A percentile compares a stretch with the other conserved stretches of the same genome.
Conservation (phyloP, 768 basidiomycete genomes). For the Auricularia sp. region DNA sequence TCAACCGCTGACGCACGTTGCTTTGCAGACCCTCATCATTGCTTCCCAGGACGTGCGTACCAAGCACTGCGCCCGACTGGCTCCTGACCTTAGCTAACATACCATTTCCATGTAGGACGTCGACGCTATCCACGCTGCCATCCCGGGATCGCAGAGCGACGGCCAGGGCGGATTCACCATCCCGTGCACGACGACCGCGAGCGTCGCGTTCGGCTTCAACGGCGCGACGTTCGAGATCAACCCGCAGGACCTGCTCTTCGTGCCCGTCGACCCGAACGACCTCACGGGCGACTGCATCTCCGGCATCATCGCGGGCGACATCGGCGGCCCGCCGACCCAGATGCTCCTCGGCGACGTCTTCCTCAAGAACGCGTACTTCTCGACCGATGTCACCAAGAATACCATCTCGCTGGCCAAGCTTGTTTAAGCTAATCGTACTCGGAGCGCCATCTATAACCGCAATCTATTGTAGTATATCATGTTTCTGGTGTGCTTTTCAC, state of each 20-base stretch:
- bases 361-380: constrained; percentile 40
- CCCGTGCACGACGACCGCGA: constrained; percentile 51
- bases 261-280: constrained; percentile 40
- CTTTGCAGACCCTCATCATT: constrained; percentile 18
- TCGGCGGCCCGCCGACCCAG: constrained; percentile 43
- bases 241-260: constrained; percentile 53
- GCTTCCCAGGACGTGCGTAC: constrained; percentile 11
- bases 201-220: constrained; percentile 50
- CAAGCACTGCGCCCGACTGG: constrained; percentile 24
- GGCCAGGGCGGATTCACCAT: constrained; percentile 46
- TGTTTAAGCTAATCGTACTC: constrained; percentile 16
- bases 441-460: too few relatives aligned
- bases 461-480: too few relatives aligned
- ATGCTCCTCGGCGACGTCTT: constrained; percentile 52
- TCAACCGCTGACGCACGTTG: constrained; percentile 9
- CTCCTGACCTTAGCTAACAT: constrained; percentile 17
- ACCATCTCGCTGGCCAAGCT: constrained; percentile 51
- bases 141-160: constrained; percentile 45
- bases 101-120: constrained; percentile 31
- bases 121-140: constrained; percentile 40
- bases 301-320: constrained; percentile 54
- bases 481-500: too few relatives aligned
- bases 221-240: constrained; percentile 51
- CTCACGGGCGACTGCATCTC: constrained; percentile 56
- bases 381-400: constrained; percentile 49